Evolutionary conservation across 192 early-diverging fungal genomes (phyloP).

Genomic region (Backusella circina): DNA sequence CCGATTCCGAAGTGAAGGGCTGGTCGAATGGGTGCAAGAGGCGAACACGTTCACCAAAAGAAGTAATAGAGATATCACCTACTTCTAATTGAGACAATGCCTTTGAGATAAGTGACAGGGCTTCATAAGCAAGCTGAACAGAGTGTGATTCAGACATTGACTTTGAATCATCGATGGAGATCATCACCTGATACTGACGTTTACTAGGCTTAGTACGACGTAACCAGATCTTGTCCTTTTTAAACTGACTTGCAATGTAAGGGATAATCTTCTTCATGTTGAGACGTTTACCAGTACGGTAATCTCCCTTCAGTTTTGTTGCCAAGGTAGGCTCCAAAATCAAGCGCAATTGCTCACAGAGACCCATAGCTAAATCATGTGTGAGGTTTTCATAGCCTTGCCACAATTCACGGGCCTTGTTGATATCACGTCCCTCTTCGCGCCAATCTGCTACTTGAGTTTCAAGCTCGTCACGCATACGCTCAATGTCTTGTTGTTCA

Average conservation of each 20-base stretch:
- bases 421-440: slow-evolving; percentile 54
- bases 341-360: slow-evolving; percentile 93
- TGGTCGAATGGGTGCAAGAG: slow-evolving; percentile 95
- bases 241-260: slow-evolving; percentile 98
- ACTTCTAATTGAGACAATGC: slow-evolving; percentile 93
- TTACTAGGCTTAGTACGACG: slow-evolving; percentile 95
- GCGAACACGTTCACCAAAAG: slow-evolving; percentile 85
- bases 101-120: slow-evolving; percentile 87
- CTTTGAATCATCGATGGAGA: slow-evolving; percentile 94
- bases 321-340: slow-evolving; percentile 97
- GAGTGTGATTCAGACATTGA: slow-evolving; percentile 92
- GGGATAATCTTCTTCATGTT: slow-evolving; percentile 99
- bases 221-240: slow-evolving; percentile 99
- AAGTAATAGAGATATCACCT: slow-evolving; percentile 85
- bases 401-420: slow-evolving; percentile 77
- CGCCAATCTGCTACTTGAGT: slow-evolving; percentile 74
- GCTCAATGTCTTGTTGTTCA: slow-evolving; percentile 60
- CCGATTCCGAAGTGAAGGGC: slow-evolving; percentile 85
- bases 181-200: slow-evolving; percentile 97
- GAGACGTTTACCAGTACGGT: slow-evolving; percentile 95
- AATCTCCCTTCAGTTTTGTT: slow-evolving; percentile 96
- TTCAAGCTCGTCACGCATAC: slow-evolving; percentile 80
- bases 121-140: slow-evolving; percentile 93
- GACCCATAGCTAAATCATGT: slow-evolving; percentile 81
- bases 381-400: slow-evolving; percentile 86